Evolutionary conservation across 2,329 filamentous ascomycete species (phyloP).

Genomic region (Mycocentrospora acerina): DNA sequence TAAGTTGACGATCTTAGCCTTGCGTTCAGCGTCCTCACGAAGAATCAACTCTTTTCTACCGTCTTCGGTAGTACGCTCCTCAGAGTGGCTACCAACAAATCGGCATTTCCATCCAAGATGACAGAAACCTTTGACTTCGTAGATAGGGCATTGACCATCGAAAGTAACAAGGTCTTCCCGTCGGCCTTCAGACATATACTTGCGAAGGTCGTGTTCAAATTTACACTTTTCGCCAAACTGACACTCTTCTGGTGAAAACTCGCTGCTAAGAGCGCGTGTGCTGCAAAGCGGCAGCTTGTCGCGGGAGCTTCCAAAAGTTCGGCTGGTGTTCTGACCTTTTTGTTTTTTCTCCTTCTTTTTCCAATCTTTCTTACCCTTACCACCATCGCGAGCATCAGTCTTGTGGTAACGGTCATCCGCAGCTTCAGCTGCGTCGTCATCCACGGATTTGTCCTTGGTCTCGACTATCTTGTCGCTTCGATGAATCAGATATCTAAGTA

Average conservation of each 20-base stretch:
- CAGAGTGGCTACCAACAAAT: slow-evolving; percentile 83
- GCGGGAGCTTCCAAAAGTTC: slow-evolving; percentile 76
- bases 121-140: slow-evolving; percentile 73
- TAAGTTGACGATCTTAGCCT: slow-evolving; percentile 48
- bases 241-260: slow-evolving; percentile 79
- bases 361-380: slow-evolving; percentile 47
- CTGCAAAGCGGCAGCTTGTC: slow-evolving; percentile 79
- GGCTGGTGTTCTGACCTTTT: slow-evolving; percentile 78
- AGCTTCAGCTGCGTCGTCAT: slow-evolving; percentile 61
- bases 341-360: slow-evolving; percentile 62
- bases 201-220: slow-evolving; percentile 78
- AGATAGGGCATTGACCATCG: slow-evolving; percentile 78
- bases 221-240: slow-evolving; percentile 79
- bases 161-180: slow-evolving; percentile 77
- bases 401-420: slow-evolving; percentile 51
- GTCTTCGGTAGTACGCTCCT: slow-evolving; percentile 75
- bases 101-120: slow-evolving; percentile 91
- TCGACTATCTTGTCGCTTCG: slow-evolving; percentile 27
- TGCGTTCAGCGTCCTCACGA: slow-evolving; percentile 56
- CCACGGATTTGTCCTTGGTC: slow-evolving; percentile 33
- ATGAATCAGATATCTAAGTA: slow-evolving; percentile 36
- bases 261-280: slow-evolving; percentile 68
- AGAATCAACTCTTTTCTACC: slow-evolving; percentile 81
- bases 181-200: slow-evolving; percentile 81
- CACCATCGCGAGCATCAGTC: slow-evolving; percentile 40